Base-by-base conservation (phyloP, 1,284 basidiomycete species). In the Entoloma clypeatum region DNA sequence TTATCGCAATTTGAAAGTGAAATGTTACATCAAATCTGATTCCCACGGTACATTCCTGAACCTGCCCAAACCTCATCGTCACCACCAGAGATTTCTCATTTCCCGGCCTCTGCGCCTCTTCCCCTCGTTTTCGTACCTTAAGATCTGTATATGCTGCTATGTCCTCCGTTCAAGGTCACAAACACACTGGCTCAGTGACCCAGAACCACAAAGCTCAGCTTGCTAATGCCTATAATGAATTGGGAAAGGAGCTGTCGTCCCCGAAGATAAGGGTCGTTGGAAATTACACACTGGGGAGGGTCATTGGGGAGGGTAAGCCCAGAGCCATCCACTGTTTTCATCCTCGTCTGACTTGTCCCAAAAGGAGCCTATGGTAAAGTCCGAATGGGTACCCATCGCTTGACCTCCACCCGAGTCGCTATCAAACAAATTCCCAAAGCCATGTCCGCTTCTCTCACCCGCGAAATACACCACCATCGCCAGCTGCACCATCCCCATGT, bases 381-480 rank as follows among this genome's bases (percentile, higher is more conserved):
- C 17, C 82, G 93, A 39, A 73, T 97, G 58, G 93, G 91, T 34
- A 92, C 87, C 1, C 93, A 97, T 63, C 86, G 93, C 45, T 74
- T 95, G 36, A 92, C 92, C 2, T 86, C 85, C 3, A 83, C 82
- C 34, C 80, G 90, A 42, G 92, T 97, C 49, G 95, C 95, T 38
- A 88, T 99, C 68, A 99, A 99, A 68, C 94, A 98, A 65, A 92
- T 99, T 48, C 92, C 95, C 25, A 98, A 98, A 65, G 79, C 81
- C 43, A 81, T 91, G 69, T 91, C 92, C 36, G 74, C 92, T 18
- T 78, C 90, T 33, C 77, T 99, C 36, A 99, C 94, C 9, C 80
- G 96, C 49, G 96, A 99, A 67, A 95, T 99, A 44, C 95, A 99
- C 59, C 95, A 99, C 58, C 96, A 99, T 66, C 87, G 96, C 22